Conservation (phyloP, 208 protist species). For the Leishmania amazonensis region DNA sequence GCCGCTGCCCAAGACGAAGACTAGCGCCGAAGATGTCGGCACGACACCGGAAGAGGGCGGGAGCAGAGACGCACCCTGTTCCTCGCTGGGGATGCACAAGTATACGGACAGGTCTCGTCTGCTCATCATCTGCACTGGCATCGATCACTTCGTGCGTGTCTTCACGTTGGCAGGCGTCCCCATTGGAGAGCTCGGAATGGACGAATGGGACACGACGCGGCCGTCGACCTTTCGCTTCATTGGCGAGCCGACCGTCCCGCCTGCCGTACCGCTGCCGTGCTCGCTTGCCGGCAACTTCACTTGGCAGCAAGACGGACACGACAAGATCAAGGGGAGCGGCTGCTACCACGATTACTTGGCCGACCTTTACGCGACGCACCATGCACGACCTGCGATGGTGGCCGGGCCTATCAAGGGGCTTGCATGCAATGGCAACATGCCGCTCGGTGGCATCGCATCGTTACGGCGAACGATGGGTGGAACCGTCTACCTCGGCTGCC, state of each 20-base stretch:
- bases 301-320: conserved; percentile 19
- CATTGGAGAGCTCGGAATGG: conserved; percentile 82
- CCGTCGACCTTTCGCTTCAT: conserved; percentile 57
- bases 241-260: conserved; percentile 36
- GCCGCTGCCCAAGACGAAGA: background rate
- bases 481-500: background rate
- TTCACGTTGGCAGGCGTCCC: conserved; percentile 66
- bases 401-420: too few relatives aligned
- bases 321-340: background rate
- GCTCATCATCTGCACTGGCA: conserved; percentile 66
- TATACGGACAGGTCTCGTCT: conserved; percentile 10
- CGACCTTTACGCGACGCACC: conserved; percentile 28
- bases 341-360: conserved; percentile 42
- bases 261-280: conserved; percentile 23
- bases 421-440: background rate
- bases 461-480: background rate
- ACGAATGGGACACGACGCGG: conserved; percentile 45
- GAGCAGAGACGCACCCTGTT: too few relatives aligned
- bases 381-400: background rate
- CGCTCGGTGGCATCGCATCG: background rate
- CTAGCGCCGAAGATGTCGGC: background rate
- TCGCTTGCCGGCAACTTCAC: conserved; percentile 14
- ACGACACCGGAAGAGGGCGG: background rate
- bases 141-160: conserved; percentile 63
- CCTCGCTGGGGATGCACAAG: background rate